Evolutionary conservation across 768 basidiomycete genomes (phyloP).

Genomic region (Candolleomyces eurysporus): DNA sequence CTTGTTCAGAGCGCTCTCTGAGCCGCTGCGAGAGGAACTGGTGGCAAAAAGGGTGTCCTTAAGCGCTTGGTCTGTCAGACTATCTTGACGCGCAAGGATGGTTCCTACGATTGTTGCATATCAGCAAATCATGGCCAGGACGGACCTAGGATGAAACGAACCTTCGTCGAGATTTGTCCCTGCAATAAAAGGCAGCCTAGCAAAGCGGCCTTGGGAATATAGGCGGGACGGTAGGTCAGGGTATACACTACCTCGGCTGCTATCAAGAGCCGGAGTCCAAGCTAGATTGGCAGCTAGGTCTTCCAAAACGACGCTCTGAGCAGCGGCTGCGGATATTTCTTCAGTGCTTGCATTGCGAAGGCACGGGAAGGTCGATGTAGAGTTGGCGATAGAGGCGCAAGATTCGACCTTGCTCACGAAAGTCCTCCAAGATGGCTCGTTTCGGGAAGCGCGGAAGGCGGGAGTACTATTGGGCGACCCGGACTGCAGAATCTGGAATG

Average conservation of each 20-base stretch:
- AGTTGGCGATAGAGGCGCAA: constrained; percentile 24
- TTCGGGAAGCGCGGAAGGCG: constrained; percentile 29
- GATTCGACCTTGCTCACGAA: constrained; percentile 36
- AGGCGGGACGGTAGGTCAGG: constrained; percentile 38
- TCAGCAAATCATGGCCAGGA: no score
- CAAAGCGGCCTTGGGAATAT: constrained; percentile 22
- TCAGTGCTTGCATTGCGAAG: constrained; percentile 19
- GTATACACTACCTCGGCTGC: constrained; percentile 30
- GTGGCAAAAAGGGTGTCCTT: no score
- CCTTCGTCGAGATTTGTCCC: constrained; percentile 48
- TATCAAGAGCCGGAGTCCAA: constrained; percentile 42
- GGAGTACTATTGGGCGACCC: constrained; percentile 36
- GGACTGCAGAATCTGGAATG: constrained; percentile 39
- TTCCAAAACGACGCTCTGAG: background rate
- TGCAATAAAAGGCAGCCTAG: constrained; percentile 42
- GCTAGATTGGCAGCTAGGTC: constrained; percentile 9
- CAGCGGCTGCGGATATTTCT: constrained; percentile 23
- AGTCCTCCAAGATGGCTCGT: constrained; percentile 34
- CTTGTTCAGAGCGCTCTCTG: constrained; percentile 7
- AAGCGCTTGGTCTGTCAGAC: no score
- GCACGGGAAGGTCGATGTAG: constrained; percentile 35
- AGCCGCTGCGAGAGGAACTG: no score
- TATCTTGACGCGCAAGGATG: no score
- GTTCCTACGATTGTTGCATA: no score
- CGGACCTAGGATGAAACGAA: constrained; percentile 12